These are phyloP conservation scores for Suillus sp. DNA, from an alignment of 768 basidiomycete species.

Conservation along the genomic window DNA sequence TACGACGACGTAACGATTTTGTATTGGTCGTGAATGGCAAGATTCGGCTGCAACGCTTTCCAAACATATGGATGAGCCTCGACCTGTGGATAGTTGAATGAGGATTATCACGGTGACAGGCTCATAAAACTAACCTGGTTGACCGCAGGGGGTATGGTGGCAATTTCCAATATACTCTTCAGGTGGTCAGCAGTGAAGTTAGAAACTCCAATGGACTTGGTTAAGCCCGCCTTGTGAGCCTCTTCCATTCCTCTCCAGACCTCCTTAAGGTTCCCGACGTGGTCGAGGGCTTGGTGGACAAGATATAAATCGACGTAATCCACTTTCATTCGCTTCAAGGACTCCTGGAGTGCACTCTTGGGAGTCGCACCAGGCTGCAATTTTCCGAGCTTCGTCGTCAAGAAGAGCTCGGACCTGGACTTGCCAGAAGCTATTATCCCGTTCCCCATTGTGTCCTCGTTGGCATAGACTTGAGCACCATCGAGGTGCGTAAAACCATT, in stretches of 20 bases:
- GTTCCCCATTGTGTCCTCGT: constrained; percentile 54
- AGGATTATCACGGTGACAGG: background rate
- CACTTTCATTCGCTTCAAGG: constrained; percentile 54
- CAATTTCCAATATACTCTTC: constrained; percentile 44
- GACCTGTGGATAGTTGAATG: constrained; percentile 33
- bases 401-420: constrained; percentile 55
- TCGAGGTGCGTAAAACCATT: constrained; percentile 63
- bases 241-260: constrained; percentile 67
- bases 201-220: constrained; percentile 53
- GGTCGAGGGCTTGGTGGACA: constrained; percentile 49
- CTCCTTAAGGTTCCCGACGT: constrained; percentile 47
- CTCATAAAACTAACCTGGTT: constrained; percentile 46
- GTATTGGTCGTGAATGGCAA: constrained; percentile 38
- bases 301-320: constrained; percentile 66
- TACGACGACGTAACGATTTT: constrained; percentile 44
- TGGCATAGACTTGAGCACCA: constrained; percentile 60
- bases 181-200: constrained; percentile 51
- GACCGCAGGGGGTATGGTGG: constrained; percentile 49
- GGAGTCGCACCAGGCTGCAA: constrained; percentile 46
- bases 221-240: constrained; percentile 44
- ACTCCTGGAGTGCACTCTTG: constrained; percentile 49
- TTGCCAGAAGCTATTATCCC: constrained; percentile 54
- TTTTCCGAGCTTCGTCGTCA: constrained; percentile 56
- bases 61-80: constrained; percentile 58
- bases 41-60: constrained; percentile 40